Percentiles rank a stretch among this genome's conserved stretches.
phyloP scores from a whole-genome alignment of 2,329 filamentous ascomycete species.

The Xylariomycetidae sp. region DNA sequence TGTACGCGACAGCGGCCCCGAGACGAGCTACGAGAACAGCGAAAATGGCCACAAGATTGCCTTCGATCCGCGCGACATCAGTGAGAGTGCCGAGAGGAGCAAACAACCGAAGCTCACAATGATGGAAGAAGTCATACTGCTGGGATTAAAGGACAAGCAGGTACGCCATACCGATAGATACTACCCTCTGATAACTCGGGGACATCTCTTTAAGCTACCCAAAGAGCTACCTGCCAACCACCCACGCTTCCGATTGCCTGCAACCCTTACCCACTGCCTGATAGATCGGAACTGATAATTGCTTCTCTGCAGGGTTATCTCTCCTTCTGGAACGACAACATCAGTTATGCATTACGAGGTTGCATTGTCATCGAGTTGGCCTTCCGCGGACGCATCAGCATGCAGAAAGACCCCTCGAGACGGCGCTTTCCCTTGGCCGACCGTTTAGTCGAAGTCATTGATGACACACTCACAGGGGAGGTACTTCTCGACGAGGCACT shows the following conservation, averaged over 20 bases:
- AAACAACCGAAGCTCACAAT: conserved; percentile 98
- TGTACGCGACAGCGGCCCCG: conserved; percentile 51
- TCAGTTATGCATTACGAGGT: conserved; percentile 93
- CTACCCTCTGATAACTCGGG: too few species aligned
- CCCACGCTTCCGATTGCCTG: too few species aligned
- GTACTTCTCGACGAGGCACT: conserved; percentile 94
- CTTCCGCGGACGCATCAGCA: conserved; percentile 92
- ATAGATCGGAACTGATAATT: neutral
- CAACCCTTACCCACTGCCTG: neutral
- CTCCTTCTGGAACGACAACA: conserved; percentile 99
- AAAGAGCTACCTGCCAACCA: too few species aligned
- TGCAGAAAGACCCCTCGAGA: conserved; percentile 93
- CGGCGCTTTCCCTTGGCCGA: conserved; percentile 90
- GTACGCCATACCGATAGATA: conserved; percentile 43
- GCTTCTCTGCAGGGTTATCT: conserved; percentile 73
- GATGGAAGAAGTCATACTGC: conserved; percentile 95
- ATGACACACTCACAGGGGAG: conserved; percentile 94
- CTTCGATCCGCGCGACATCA: conserved; percentile 94
- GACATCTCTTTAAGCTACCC: too few species aligned
- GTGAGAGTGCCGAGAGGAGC: conserved; percentile 89
- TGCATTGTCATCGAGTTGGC: conserved; percentile 98
- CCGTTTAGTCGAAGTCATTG: conserved; percentile 91
- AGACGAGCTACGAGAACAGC: conserved; percentile 84
- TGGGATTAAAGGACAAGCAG: conserved; percentile 98
- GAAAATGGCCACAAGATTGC: conserved; percentile 99